phyloP scores from a whole-genome alignment of 139 green algal species.

The Chlamydomonas schloesseri region DNA sequence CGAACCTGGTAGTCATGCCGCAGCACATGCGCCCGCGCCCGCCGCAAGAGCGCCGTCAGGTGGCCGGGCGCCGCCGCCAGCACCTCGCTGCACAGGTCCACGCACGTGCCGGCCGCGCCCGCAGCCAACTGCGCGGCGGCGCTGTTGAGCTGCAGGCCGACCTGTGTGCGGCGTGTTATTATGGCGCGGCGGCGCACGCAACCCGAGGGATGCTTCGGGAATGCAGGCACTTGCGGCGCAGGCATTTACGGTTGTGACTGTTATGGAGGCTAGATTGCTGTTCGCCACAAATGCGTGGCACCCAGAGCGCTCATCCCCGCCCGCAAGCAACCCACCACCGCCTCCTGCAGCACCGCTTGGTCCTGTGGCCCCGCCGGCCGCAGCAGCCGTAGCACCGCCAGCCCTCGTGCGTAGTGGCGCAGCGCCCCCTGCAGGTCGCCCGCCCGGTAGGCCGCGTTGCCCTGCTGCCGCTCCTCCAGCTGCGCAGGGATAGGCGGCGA shows the following conservation, averaged over 20 bases:
- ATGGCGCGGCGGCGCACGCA: too few relatives aligned
- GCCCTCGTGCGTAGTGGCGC: background rate
- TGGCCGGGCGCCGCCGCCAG: background rate
- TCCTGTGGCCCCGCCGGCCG: background rate
- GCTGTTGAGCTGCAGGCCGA: slow-evolving; percentile 10
- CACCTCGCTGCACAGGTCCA: slow-evolving; percentile 1
- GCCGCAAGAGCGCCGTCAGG: background rate
- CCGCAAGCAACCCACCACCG: background rate
- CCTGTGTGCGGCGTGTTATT: too few relatives aligned
- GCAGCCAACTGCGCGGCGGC: slow-evolving; percentile 11
- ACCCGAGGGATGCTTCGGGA: too few relatives aligned
- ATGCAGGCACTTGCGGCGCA: too few relatives aligned
- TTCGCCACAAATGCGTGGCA: too few relatives aligned
- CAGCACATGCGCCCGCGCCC: slow-evolving; percentile 7
- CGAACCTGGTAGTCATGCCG: slow-evolving; percentile 10
- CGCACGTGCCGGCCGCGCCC: background rate
- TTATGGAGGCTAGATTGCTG: too few relatives aligned
- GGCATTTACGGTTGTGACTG: too few relatives aligned
- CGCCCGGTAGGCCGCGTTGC: slow-evolving; percentile 11
- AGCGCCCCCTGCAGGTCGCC: background rate
- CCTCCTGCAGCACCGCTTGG: background rate
- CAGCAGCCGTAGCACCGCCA: slow-evolving; percentile 34
- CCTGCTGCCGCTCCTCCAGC: slow-evolving; percentile 22
- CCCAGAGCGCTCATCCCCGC: too few relatives aligned
- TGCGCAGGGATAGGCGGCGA: too few relatives aligned